Evolutionary conservation across 2,329 filamentous ascomycete genomes (phyloP).

Genomic region (Ceratocystis harringtonii): DNA sequence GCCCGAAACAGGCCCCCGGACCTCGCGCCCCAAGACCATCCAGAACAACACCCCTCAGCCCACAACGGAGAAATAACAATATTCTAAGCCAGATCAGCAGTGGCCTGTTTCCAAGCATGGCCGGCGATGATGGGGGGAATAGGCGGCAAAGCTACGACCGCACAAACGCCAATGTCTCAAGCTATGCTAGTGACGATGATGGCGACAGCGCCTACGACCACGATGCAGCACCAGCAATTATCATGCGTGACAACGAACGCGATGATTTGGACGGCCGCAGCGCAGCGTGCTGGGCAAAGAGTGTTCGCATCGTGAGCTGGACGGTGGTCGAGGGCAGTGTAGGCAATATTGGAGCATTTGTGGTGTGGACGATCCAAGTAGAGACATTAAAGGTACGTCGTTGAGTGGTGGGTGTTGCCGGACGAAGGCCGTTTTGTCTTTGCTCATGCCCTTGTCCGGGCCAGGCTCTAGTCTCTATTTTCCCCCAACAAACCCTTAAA

Average conservation of each 20-base stretch:
- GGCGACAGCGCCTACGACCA: neutral
- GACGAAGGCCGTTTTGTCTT: neutral
- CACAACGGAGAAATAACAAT: neutral
- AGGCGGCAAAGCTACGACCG: neutral
- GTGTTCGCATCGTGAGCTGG: conserved; percentile 43
- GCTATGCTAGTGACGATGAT: conserved; percentile 5
- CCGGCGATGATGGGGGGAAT: neutral
- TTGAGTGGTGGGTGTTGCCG: neutral
- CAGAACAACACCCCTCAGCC: neutral
- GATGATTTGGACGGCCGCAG: conserved; percentile 36
- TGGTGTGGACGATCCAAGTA: conserved; percentile 84
- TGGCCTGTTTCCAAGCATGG: neutral
- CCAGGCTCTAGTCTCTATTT: neutral
- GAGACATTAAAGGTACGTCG: conserved; percentile 63
- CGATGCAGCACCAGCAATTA: conserved; percentile 36
- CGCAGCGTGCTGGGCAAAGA: conserved; percentile 49
- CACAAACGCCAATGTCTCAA: neutral
- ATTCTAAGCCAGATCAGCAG: neutral
- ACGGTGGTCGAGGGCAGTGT: conserved; percentile 42
- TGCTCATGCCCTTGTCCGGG: neutral
- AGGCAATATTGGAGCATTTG: conserved; percentile 65
- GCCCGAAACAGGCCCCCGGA: neutral
- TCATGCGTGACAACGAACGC: conserved; percentile 46
- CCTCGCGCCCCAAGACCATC: neutral
- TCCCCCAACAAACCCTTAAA: neutral